phyloP scores from a whole-genome alignment of 1,284 basidiomycete species.

The Heterobasidion irregulare region DNA sequence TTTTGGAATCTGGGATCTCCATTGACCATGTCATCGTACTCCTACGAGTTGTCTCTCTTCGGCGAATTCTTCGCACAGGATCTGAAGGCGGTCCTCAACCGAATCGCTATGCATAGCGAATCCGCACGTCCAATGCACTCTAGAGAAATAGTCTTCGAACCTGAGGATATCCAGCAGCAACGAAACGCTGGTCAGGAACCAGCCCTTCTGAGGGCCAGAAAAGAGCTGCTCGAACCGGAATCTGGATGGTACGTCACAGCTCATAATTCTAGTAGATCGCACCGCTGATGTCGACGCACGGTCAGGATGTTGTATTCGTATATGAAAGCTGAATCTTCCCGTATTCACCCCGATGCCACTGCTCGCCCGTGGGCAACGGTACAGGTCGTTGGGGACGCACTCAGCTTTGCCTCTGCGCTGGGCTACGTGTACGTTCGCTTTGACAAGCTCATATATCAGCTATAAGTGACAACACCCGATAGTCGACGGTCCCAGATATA shows the following conservation, averaged over 20 bases:
- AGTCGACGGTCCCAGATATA: constrained; percentile 69
- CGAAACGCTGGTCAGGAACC: constrained; percentile 54
- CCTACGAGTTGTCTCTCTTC: constrained; percentile 71
- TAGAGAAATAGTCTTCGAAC: constrained; percentile 69
- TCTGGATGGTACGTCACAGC: constrained; percentile 45
- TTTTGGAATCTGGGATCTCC: not conserved
- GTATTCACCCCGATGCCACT: constrained; percentile 74
- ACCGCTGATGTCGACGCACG: too few relatives aligned
- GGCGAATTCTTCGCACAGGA: constrained; percentile 55
- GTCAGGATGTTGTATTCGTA: constrained; percentile 67
- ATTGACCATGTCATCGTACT: constrained; percentile 24
- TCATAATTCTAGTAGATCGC: not conserved
- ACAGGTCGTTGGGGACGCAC: constrained; percentile 66
- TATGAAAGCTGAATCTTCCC: constrained; percentile 67
- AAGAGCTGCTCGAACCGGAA: constrained; percentile 53
- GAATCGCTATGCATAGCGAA: constrained; percentile 69
- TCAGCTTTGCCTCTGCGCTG: constrained; percentile 67
- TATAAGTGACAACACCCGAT: not conserved
- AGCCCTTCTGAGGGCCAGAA: constrained; percentile 62
- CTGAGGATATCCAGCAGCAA: constrained; percentile 52
- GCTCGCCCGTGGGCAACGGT: constrained; percentile 75
- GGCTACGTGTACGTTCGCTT: constrained; percentile 50
- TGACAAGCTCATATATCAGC: constrained; percentile 1
- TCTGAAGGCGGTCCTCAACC: constrained; percentile 57
- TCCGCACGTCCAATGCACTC: constrained; percentile 61